Evolutionary conservation across 164 flowering plant species (phyloP), one percentile per base, ranked within the genome.

Genomic region (Kalanchoe fedtschenkoi): DNA sequence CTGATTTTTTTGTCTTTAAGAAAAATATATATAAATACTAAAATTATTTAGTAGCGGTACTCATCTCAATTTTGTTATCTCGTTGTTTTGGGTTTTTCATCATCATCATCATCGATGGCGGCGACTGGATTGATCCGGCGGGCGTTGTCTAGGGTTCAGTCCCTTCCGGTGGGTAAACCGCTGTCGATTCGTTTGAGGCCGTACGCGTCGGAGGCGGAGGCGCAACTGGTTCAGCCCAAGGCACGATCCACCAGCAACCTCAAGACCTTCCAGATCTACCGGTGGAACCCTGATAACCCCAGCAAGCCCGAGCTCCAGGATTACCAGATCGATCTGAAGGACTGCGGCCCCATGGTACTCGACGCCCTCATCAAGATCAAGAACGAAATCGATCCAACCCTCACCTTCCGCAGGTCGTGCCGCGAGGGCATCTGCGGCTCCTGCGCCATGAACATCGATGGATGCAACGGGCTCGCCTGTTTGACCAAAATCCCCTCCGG

Each of bases 341-440:
- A 83, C 1, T 95, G 99, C 59, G 99, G 99, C 0, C 99, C 99
- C 4, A 95, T 95, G 99, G 95, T 95, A 13, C 82, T 95, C 21
- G 99, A 95, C 72, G 99, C 99, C 28, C 85, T 95, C 0, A 85
- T 91, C 80, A 91, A 91, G 81, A 95, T 95, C 72, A 95, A 95
- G 78, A 95, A 85, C 79, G 97, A 95, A 75, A 70, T 91, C 61
- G 99, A 95, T 62, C 93, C 96, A 0, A 53, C 93, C 19, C 80
- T 95, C 7, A 91, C 99, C 17, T 95, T 91, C 74, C 89, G 99
- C 3, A 75, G 99, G 0, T 90, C 97, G 0, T 95, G 99, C 75
- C 86, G 99, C 0, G 99, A 95, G 60, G 99, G 99, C 13, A 95
- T 95, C 66, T 95, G 99, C 64, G 99, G 99, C 4, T 95, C 99